These are phyloP conservation scores for Phialophora expanda DNA, from an alignment of 2,329 filamentous ascomycete genomes.

Conservation along the genomic window DNA sequence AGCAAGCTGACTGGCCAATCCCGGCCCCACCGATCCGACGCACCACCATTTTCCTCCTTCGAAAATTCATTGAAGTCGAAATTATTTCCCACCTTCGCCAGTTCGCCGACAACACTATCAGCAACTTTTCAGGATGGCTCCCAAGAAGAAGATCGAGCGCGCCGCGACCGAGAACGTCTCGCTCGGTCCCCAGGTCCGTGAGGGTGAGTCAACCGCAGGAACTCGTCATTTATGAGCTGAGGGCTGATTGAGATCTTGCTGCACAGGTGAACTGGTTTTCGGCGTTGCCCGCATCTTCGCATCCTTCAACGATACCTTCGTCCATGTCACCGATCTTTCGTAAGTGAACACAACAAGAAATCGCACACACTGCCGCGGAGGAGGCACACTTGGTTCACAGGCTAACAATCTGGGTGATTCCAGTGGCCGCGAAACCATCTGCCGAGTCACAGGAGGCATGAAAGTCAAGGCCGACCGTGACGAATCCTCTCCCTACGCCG, in stretches of 20 bases:
- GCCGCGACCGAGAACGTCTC: slow-evolving; percentile 94
- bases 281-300: slow-evolving; percentile 98
- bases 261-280: slow-evolving; percentile 89
- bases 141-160: slow-evolving; percentile 85
- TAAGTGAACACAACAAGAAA: slow-evolving; percentile 55
- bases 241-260: slow-evolving; percentile 33
- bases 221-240: background rate
- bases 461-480: slow-evolving; percentile 99
- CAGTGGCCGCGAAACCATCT: slow-evolving; percentile 99
- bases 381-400: slow-evolving; percentile 50
- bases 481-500: slow-evolving; percentile 99
- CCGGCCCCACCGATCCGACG: background rate
- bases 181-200: slow-evolving; percentile 93
- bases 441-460: slow-evolving; percentile 99
- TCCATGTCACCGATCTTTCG: slow-evolving; percentile 99
- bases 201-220: slow-evolving; percentile 67
- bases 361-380: slow-evolving; percentile 2
- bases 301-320: slow-evolving; percentile 91
- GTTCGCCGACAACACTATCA: slow-evolving; percentile 9
- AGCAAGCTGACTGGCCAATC: background rate
- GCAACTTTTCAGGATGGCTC: slow-evolving; percentile 73
- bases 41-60: background rate
- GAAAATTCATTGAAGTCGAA: slow-evolving; percentile 3
- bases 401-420: slow-evolving; percentile 72
- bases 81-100: slow-evolving; percentile 1